These are phyloP conservation scores for Gomphus bonarii DNA, from an alignment of 1,284 basidiomycete genomes.

Conservation along the genomic window DNA sequence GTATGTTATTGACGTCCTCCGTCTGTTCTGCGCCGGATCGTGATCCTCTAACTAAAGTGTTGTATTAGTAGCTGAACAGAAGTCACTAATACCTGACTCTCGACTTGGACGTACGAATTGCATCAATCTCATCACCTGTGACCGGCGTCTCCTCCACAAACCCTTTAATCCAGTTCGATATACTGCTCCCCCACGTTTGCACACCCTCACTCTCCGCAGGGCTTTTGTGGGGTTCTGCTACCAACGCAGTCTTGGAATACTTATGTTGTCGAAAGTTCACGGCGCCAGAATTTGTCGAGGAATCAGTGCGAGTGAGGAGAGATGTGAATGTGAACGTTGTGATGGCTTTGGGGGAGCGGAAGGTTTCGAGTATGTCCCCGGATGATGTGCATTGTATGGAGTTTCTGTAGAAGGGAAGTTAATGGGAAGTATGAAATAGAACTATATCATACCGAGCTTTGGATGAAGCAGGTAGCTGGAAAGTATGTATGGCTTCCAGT, in stretches of 20 bases:
- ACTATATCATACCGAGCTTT: constrained; percentile 4
- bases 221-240: background rate
- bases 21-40: background rate
- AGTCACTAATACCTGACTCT: background rate
- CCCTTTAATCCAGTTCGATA: background rate
- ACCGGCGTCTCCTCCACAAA: background rate
- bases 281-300: background rate
- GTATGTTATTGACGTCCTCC: background rate
- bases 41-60: background rate
- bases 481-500: constrained; percentile 44
- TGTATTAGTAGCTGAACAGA: background rate
- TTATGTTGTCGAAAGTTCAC: constrained; percentile 7
- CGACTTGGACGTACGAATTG: constrained; percentile 2
- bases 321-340: background rate
- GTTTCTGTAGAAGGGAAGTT: background rate
- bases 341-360: background rate
- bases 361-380: background rate
- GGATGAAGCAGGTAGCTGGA: constrained; percentile 32
- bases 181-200: background rate
- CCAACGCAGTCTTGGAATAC: background rate
- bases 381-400: constrained; percentile 1
- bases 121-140: constrained; percentile 4
- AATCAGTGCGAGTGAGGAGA: background rate
- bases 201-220: background rate
- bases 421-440: background rate